Percentiles rank a stretch among this genome's conserved stretches.
These are phyloP conservation scores for Pulveroboletus sp. DNA, from an alignment of 768 basidiomycete genomes.

Conservation along the genomic window DNA sequence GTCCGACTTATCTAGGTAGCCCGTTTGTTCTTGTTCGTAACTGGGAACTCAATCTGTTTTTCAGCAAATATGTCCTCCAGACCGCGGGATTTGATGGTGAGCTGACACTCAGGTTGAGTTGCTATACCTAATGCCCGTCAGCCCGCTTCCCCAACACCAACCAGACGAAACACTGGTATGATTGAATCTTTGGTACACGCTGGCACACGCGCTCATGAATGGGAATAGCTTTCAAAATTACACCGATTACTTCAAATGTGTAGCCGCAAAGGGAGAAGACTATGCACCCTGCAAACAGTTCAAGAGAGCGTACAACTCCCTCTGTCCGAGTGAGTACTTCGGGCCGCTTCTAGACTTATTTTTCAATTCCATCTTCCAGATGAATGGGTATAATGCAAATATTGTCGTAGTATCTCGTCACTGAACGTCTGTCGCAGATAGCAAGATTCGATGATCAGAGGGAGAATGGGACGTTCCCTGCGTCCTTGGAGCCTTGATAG, in stretches of 20 bases:
- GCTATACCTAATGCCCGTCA: constrained; percentile 28
- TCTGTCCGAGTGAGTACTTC: constrained; percentile 87
- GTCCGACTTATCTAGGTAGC: constrained; percentile 53
- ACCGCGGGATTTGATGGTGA: constrained; percentile 93
- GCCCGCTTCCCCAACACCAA: constrained; percentile 90
- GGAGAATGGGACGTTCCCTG: constrained; percentile 90
- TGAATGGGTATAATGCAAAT: constrained; percentile 71
- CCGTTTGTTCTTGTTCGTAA: background rate
- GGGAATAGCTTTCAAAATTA: constrained; percentile 87
- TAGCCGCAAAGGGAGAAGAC: constrained; percentile 96
- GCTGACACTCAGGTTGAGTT: constrained; percentile 14
- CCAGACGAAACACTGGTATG: constrained; percentile 95
- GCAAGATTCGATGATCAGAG: constrained; percentile 93
- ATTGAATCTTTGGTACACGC: constrained; percentile 3
- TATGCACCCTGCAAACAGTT: constrained; percentile 99
- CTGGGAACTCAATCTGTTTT: constrained; percentile 15
- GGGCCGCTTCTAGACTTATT: background rate
- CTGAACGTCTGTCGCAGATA: constrained; percentile 46
- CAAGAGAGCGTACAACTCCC: constrained; percentile 91
- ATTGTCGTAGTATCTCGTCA: background rate
- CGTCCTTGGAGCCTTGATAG: constrained; percentile 75
- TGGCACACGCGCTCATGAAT: background rate
- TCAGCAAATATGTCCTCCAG: constrained; percentile 84
- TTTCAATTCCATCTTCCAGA: constrained; percentile 47
- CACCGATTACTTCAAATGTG: constrained; percentile 97